A percentile compares a stretch with the other conserved stretches of the same genome.
Evolutionary conservation across 2,329 filamentous ascomycete species (phyloP).

Genomic region (Simplicillium sp.): DNA sequence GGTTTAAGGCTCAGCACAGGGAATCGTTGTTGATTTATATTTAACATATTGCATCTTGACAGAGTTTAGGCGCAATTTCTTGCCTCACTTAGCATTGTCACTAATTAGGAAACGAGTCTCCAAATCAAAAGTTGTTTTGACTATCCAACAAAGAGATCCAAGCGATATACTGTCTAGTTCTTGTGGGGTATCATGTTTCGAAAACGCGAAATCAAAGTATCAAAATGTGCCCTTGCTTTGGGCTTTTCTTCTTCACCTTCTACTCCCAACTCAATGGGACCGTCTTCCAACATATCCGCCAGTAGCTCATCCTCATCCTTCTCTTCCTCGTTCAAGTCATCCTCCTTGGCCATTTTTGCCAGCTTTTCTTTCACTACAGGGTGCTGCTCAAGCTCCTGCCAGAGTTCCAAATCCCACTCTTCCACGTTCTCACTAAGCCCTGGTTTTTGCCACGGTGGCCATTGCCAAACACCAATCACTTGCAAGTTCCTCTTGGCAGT

Average conservation of each 20-base stretch:
- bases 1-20: too few relatives aligned
- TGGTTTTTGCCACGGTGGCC: constrained; percentile 30
- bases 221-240: constrained; percentile 1
- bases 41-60: too few relatives aligned
- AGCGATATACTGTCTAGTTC: too few relatives aligned
- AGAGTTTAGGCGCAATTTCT: too few relatives aligned
- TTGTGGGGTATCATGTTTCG: constrained; percentile 1
- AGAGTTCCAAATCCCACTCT: constrained; percentile 44
- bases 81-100: too few relatives aligned
- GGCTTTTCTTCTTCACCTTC: constrained; percentile 1
- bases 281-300: constrained; percentile 4
- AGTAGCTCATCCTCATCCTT: constrained; percentile 13
- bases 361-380: constrained; percentile 32
- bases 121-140: too few relatives aligned
- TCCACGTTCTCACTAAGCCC: constrained; percentile 27
- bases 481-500: constrained; percentile 35
- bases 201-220: constrained; percentile 1
- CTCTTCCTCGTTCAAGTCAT: constrained; percentile 14
- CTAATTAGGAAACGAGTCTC: too few relatives aligned
- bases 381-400: constrained; percentile 50
- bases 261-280: constrained; percentile 1
- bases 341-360: constrained; percentile 27
- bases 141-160: too few relatives aligned
- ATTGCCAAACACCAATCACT: constrained; percentile 35
- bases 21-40: too few relatives aligned